These are phyloP conservation scores for Fragilaria radians DNA, from an alignment of 108 stramenopile genomes.

Conservation along the genomic window DNA sequence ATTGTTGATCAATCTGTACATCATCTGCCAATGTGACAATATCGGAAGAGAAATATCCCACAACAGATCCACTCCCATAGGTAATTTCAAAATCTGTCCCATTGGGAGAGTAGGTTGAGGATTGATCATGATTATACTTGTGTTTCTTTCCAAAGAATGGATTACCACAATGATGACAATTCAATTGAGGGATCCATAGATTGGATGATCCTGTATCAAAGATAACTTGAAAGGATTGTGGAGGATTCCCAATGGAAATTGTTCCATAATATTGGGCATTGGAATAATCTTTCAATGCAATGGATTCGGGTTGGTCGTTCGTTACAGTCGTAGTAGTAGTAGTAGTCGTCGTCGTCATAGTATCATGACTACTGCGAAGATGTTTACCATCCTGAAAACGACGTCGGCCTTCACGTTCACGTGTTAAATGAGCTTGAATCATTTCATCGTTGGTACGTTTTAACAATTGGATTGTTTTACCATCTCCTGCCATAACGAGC, in stretches of 20 bases:
- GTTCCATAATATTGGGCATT: constrained; percentile 83
- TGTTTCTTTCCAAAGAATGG: constrained; percentile 49
- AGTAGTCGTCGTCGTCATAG: background rate
- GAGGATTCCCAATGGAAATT: constrained; percentile 71
- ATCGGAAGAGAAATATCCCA: constrained; percentile 68
- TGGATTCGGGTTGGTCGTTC: constrained; percentile 35
- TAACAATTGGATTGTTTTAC: constrained; percentile 16
- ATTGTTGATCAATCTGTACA: constrained; percentile 51
- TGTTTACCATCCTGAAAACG: constrained; percentile 12
- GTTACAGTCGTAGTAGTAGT: constrained; percentile 16
- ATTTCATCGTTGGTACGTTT: constrained; percentile 66
- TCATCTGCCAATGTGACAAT: constrained; percentile 67
- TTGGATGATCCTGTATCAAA: constrained; percentile 97
- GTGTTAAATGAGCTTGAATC: constrained; percentile 50
- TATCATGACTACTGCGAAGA: constrained; percentile 8
- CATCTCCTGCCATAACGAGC: background rate
- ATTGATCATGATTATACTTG: constrained; percentile 55
- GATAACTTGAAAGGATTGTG: constrained; percentile 88
- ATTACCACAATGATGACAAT: constrained; percentile 62
- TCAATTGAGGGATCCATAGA: constrained; percentile 93
- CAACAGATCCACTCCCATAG: constrained; percentile 83
- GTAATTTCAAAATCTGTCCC: constrained; percentile 78
- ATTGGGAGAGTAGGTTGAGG: constrained; percentile 48
- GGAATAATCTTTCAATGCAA: constrained; percentile 80
- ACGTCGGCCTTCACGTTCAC: constrained; percentile 47